These are phyloP conservation scores for Xylariaceae sp. DNA, from an alignment of 2,329 filamentous ascomycete genomes.

Conservation along the genomic window DNA sequence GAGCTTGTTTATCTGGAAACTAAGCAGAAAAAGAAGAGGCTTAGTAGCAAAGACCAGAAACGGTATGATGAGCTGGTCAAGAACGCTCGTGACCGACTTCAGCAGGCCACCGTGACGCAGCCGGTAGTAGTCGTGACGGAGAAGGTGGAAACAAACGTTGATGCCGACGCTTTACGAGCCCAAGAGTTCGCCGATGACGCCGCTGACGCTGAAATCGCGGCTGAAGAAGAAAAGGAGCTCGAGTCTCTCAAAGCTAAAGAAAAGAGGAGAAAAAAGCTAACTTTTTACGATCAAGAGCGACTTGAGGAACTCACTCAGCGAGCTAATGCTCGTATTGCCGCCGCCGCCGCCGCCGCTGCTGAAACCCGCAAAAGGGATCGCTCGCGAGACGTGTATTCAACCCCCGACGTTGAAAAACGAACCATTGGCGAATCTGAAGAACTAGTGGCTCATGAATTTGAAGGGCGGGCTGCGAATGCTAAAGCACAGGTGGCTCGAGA, in stretches of 20 bases:
- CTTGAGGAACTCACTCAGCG: slow-evolving; percentile 15
- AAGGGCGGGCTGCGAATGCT: slow-evolving; percentile 15
- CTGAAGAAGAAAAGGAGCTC: slow-evolving; percentile 13
- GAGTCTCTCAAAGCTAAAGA: slow-evolving; percentile 4
- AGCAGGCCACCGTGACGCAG: slow-evolving; percentile 35
- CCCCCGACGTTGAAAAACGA: slow-evolving; percentile 24
- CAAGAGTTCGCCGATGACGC: slow-evolving; percentile 22
- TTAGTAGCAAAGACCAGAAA: slow-evolving; percentile 29
- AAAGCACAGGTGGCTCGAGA: slow-evolving; percentile 6
- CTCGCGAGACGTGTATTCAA: slow-evolving; percentile 23
- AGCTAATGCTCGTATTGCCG: slow-evolving; percentile 18
- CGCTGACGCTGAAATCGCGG: slow-evolving; percentile 15
- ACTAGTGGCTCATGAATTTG: slow-evolving; percentile 20
- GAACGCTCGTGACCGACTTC: slow-evolving; percentile 30
- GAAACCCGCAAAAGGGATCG: slow-evolving; percentile 20
- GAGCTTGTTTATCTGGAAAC: slow-evolving; percentile 31
- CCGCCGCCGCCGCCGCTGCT: slow-evolving; percentile 19
- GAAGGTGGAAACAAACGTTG: slow-evolving; percentile 21
- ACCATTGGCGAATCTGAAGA: slow-evolving; percentile 21
- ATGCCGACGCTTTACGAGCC: slow-evolving; percentile 13
- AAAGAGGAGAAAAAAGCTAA: slow-evolving; percentile 4
- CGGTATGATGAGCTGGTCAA: slow-evolving; percentile 35
- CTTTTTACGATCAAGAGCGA: slow-evolving; percentile 10
- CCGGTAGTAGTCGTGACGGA: slow-evolving; percentile 34
- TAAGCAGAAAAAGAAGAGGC: slow-evolving; percentile 29